Evolutionary conservation across 768 basidiomycete genomes (phyloP), one percentile per base, ranked within the genome.

Genomic region (Tylopilus vinaceipallidus): DNA sequence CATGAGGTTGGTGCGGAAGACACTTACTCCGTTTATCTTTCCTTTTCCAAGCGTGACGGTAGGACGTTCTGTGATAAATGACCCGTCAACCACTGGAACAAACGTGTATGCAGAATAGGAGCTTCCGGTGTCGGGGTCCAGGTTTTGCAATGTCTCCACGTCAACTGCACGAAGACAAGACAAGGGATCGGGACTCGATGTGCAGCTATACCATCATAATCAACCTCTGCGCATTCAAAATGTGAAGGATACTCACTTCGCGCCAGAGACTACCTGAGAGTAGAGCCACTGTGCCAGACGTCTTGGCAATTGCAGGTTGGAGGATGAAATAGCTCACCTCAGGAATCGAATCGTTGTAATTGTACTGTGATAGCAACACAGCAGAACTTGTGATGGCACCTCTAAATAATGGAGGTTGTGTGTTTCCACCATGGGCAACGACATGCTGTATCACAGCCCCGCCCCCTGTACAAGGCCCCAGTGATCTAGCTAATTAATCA

Each of bases 151-250:
- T 26, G 40, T 40, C 11, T 24, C 14, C 27, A 52, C 19, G 12
- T 50, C 27, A 6, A 39, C 40, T 17, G 33, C 48, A 26, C 40
- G 51, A 37, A 52, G 52, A 36, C 52, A 53, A 6, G 43, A 22
- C 2, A 53, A 45, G 6, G 52, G 45, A 23, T 53, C 34, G 20
- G 42, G 4, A 22, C 27, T 36, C 1, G 33, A 41, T 13, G 52
- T 24, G 23, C 53, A 54, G 9, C 43, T 46, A 19, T 16, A 22
- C 3, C 27, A 7, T 38, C 6, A 20, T 27, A 16, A n/a, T 37
- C 33, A 27, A 8, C 16, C 7, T 24, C 8, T 1, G 22, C 1
- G 3, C 35, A 12, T 36, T 19, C 13, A 37, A 22, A 12, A 29
- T 22, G 3, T n/a, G 17, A 32, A 24, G 24, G 14, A 16, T 6